These are phyloP conservation scores for Uronychia setigera DNA, from an alignment of 73 alveolate species.

Conservation along the genomic window DNA sequence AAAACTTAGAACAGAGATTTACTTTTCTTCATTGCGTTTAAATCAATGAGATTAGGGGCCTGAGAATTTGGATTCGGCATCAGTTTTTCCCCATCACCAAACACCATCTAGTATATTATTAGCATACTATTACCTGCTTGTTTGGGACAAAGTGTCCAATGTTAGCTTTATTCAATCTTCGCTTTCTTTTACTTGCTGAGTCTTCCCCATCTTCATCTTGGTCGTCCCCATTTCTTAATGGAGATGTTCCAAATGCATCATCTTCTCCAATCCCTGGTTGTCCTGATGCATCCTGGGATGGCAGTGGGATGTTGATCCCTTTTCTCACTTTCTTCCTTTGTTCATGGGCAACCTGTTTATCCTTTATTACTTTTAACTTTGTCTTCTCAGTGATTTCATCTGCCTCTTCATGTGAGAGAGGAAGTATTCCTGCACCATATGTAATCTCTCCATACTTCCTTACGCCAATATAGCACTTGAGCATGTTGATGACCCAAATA, in stretches of 20 bases:
- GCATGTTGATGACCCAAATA: conserved; percentile 43
- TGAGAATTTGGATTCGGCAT: background rate
- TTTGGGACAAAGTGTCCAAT: conserved; percentile 58
- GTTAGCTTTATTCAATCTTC: conserved; percentile 13
- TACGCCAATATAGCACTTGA: conserved; percentile 32
- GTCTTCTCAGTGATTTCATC: conserved; percentile 25
- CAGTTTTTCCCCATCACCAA: conserved; percentile 7
- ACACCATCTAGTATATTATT: conserved; percentile 9
- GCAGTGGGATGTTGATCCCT: conserved; percentile 17
- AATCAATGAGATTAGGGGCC: conserved; percentile 41
- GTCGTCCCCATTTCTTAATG: background rate
- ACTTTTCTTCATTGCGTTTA: conserved; percentile 46
- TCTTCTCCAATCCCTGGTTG: background rate
- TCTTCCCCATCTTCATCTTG: conserved; percentile 1
- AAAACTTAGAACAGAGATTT: background rate
- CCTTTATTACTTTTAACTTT: conserved; percentile 30
- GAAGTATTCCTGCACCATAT: background rate
- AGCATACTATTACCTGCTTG: conserved; percentile 28
- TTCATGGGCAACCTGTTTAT: conserved; percentile 1
- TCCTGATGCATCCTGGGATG: background rate
- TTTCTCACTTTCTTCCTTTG: conserved; percentile 6
- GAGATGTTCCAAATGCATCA: background rate
- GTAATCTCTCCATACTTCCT: conserved; percentile 27
- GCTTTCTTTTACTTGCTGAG: conserved; percentile 11
- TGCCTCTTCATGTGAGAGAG: conserved; percentile 4